Evolutionary conservation across 2,329 filamentous ascomycete genomes (phyloP).

Genomic region (Nothophaeocryptopus gaeumannii): DNA sequence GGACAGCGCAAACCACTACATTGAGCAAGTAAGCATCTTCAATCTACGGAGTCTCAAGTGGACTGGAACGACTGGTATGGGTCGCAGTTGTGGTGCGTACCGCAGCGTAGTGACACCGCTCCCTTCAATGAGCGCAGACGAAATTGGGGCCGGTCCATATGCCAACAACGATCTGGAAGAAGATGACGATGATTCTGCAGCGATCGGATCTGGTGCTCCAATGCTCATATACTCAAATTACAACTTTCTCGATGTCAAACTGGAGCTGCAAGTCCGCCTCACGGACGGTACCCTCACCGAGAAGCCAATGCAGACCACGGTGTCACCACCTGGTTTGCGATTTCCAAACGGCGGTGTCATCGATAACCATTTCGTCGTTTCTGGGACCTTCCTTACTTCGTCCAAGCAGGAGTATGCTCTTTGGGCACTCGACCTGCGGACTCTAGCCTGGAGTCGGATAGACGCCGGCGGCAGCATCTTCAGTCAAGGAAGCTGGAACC

Average conservation of each 20-base stretch:
- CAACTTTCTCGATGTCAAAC: constrained; percentile 94
- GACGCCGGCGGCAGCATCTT: constrained; percentile 93
- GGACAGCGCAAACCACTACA: constrained; percentile 97
- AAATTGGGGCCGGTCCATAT: constrained; percentile 60
- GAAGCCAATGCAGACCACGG: constrained; percentile 80
- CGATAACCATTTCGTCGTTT: constrained; percentile 94
- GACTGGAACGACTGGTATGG: constrained; percentile 83
- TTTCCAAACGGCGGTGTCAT: constrained; percentile 96
- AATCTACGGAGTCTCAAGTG: constrained; percentile 93
- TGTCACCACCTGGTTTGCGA: constrained; percentile 85
- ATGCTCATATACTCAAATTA: constrained; percentile 99
- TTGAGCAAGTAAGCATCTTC: constrained; percentile 98
- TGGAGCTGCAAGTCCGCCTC: constrained; percentile 85
- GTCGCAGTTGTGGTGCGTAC: constrained; percentile 93
- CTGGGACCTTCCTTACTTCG: constrained; percentile 93
- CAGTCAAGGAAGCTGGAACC: constrained; percentile 95
- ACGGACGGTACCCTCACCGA: constrained; percentile 82
- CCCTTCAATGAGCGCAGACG: constrained; percentile 61
- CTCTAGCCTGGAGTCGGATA: constrained; percentile 89
- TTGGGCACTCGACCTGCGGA: constrained; percentile 88
- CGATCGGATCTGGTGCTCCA: constrained; percentile 49
- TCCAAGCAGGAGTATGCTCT: constrained; percentile 98
- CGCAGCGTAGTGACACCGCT: constrained; percentile 90
- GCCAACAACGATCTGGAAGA: constrained; percentile 42
- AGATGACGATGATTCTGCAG: constrained; percentile 35